phyloP scores from a whole-genome alignment of 306 rosid species.

The Malus domestica region DNA sequence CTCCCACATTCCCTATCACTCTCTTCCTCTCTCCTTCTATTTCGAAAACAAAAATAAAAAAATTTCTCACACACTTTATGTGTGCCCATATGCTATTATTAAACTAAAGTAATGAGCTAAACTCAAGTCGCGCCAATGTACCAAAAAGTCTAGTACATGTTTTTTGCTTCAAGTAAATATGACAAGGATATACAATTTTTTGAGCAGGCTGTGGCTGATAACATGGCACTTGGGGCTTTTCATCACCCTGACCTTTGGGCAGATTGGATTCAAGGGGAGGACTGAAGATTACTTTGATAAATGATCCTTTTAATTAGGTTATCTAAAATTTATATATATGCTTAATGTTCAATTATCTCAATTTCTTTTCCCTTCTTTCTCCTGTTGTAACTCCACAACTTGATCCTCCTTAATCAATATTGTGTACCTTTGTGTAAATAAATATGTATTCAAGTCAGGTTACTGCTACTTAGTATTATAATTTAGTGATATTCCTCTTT shows the following conservation, averaged over 20 bases:
- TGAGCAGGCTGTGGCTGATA: conserved; percentile 73
- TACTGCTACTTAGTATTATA: no score
- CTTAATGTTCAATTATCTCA: not conserved
- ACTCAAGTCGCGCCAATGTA: not conserved
- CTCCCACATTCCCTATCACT: no score
- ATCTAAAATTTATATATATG: not conserved
- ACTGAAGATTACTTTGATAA: conserved; percentile 66
- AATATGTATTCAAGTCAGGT: not conserved
- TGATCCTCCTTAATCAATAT: not conserved
- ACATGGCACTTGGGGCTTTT: conserved; percentile 89
- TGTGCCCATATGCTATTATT: no score
- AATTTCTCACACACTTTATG: no score
- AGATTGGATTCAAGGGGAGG: conserved; percentile 96
- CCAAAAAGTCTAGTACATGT: no score
- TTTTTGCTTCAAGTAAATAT: not conserved
- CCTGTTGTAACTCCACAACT: not conserved
- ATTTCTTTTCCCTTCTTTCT: not conserved
- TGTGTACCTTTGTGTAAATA: conserved; percentile 4
- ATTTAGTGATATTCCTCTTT: accelerated
- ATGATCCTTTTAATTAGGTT: not conserved
- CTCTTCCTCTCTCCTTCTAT: no score
- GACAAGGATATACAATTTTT: not conserved
- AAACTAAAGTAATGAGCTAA: no score
- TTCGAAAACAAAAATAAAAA: no score
- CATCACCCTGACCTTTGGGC: conserved; percentile 75